A percentile compares a stretch with the other conserved stretches of the same genome.
phyloP scores from a whole-genome alignment of 768 basidiomycete genomes.

The Xerocomellus intermedius region DNA sequence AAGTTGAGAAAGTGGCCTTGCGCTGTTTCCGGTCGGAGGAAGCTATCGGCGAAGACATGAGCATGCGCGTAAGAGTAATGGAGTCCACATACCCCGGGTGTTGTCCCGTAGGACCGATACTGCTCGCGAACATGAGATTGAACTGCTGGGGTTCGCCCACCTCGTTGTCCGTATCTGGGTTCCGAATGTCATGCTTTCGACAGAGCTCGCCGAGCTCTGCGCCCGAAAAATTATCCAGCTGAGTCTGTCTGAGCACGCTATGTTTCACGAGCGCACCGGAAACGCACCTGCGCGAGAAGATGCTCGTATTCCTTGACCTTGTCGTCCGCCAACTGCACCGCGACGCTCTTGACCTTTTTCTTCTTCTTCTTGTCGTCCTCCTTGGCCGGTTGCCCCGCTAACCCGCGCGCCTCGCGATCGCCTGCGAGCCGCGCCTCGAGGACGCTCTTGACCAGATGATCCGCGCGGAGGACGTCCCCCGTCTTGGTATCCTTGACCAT shows the following conservation, averaged over 20 bases:
- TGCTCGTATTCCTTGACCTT: conserved; percentile 75
- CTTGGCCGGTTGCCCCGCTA: conserved; percentile 69
- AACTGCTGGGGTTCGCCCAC: conserved; percentile 92
- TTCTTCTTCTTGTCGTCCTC: conserved; percentile 42
- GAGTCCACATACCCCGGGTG: conserved; percentile 69
- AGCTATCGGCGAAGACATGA: conserved; percentile 45
- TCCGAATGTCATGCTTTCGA: conserved; percentile 72
- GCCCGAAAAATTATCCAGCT: conserved; percentile 85
- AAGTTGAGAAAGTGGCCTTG: conserved; percentile 99
- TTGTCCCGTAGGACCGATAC: conserved; percentile 96
- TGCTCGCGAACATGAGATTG: conserved; percentile 98
- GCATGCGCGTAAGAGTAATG: rapidly evolving
- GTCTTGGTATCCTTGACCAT: conserved; percentile 96
- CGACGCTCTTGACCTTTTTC: conserved; percentile 64
- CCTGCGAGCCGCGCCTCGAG: conserved; percentile 87
- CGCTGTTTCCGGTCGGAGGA: conserved; percentile 95
- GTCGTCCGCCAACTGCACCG: conserved; percentile 72
- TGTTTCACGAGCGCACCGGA: no score
- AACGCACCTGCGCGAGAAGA: conserved; percentile 82
- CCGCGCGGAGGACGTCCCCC: conserved; percentile 95
- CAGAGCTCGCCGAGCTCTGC: conserved; percentile 87
- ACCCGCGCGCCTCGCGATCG: conserved; percentile 85
- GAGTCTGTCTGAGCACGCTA: background rate
- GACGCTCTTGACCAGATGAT: conserved; percentile 92
- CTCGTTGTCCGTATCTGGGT: conserved; percentile 91